phyloP scores from a whole-genome alignment of 2,329 filamentous ascomycete species.

The Ascochyta pisi region DNA sequence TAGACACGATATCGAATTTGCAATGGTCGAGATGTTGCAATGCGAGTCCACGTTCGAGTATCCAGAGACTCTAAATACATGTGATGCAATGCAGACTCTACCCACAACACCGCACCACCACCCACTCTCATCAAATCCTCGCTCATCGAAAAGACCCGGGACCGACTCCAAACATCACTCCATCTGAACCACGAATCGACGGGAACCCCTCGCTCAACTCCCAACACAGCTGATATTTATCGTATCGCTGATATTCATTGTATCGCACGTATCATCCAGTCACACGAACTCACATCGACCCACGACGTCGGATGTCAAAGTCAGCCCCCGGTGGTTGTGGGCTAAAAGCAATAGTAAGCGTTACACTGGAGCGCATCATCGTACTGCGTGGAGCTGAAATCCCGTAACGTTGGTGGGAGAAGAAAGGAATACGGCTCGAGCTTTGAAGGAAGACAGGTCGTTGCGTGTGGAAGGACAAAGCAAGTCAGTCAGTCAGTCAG shows the following conservation, averaged over 20 bases:
- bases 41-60: too few species aligned
- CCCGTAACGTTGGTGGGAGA: neutral
- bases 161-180: neutral
- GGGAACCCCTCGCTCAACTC: neutral
- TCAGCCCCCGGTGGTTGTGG: neutral
- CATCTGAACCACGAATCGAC: neutral
- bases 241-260: neutral
- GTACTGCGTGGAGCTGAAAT: neutral
- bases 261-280: neutral
- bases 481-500: neutral
- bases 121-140: too few species aligned
- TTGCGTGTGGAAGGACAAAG: constrained; percentile 5
- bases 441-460: neutral
- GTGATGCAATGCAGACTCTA: too few species aligned
- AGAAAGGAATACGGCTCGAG: neutral
- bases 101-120: too few species aligned
- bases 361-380: neutral
- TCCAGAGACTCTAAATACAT: too few species aligned
- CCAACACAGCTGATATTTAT: neutral
- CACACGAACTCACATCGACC: neutral
- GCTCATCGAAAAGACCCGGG: too few species aligned
- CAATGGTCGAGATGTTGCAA: too few species aligned
- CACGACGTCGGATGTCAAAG: neutral
- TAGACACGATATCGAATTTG: too few species aligned
- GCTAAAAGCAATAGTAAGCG: neutral